phyloP scores from a whole-genome alignment of 306 rosid genomes.

The Crataegus laevigata region DNA sequence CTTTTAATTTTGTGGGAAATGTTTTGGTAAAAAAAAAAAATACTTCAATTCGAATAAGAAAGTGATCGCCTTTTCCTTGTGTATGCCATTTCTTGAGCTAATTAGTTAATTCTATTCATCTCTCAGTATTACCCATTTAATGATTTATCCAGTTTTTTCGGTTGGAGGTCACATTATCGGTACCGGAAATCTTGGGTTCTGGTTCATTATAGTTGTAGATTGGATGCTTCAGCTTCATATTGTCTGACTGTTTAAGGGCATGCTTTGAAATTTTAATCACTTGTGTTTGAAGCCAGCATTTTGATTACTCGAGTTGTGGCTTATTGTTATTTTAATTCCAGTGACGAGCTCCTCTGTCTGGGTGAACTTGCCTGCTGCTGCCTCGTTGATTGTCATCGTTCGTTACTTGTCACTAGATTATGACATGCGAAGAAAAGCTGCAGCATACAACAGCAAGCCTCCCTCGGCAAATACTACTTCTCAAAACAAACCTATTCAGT shows the following conservation, averaged over 20 bases:
- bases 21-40: background rate
- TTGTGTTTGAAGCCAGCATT: slow-evolving; percentile 1
- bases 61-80: background rate
- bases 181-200: background rate
- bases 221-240: background rate
- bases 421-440: slow-evolving; percentile 85
- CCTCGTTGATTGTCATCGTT: slow-evolving; percentile 56
- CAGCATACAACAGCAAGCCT: slow-evolving; percentile 60
- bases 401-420: slow-evolving; percentile 82
- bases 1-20: background rate
- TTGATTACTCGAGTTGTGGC: slow-evolving; percentile 16
- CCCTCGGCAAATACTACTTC: slow-evolving; percentile 34
- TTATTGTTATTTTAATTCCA: slow-evolving; percentile 40
- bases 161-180: background rate
- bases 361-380: slow-evolving; percentile 96
- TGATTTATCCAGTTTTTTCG: background rate
- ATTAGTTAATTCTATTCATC: too few relatives aligned
- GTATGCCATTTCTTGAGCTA: background rate
- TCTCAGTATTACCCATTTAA: background rate
- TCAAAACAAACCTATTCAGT: slow-evolving; percentile 46
- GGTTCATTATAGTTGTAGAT: background rate
- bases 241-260: background rate
- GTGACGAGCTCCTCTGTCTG: slow-evolving; percentile 98
- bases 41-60: background rate
- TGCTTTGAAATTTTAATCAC: background rate